These are phyloP conservation scores for Gentiana straminea DNA, from an alignment of 257 asterid species.

Conservation along the genomic window DNA sequence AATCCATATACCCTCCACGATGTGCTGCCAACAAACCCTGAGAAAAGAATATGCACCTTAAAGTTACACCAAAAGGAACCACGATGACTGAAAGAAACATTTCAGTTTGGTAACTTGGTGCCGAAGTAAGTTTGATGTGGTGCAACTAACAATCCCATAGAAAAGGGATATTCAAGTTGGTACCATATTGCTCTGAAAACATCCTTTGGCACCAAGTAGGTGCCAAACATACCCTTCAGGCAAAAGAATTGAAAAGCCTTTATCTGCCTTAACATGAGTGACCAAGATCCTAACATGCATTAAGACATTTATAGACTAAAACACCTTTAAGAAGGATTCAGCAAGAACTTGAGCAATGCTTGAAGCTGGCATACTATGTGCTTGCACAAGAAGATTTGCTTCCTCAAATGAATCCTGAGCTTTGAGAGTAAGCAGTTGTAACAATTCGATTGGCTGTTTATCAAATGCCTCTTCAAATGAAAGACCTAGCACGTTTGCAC, in stretches of 20 bases:
- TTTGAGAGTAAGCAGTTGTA: constrained; percentile 89
- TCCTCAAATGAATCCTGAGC: constrained; percentile 97
- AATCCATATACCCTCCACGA: constrained; percentile 99
- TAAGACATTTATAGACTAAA: background rate
- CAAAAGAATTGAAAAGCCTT: background rate
- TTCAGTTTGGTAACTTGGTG: too few relatives aligned
- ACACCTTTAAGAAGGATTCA: constrained; percentile 90
- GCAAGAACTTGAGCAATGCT: constrained; percentile 97
- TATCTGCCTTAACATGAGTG: background rate
- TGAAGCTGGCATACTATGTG: constrained; percentile 88
- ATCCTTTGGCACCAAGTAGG: background rate
- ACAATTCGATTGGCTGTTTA: constrained; percentile 83
- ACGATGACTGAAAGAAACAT: too few relatives aligned
- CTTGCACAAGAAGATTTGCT: constrained; percentile 69
- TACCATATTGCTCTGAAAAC: too few relatives aligned
- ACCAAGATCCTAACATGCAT: background rate
- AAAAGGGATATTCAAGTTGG: too few relatives aligned
- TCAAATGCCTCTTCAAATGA: constrained; percentile 87
- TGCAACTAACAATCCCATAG: too few relatives aligned
- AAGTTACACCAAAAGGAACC: background rate
- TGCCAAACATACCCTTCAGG: background rate
- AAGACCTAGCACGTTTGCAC: constrained; percentile 85
- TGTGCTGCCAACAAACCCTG: constrained; percentile 99
- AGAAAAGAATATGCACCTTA: constrained; percentile 6
- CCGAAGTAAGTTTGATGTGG: too few relatives aligned